Conservation (phyloP, 345 rosid genomes). For the Capsella bursapastoris region DNA sequence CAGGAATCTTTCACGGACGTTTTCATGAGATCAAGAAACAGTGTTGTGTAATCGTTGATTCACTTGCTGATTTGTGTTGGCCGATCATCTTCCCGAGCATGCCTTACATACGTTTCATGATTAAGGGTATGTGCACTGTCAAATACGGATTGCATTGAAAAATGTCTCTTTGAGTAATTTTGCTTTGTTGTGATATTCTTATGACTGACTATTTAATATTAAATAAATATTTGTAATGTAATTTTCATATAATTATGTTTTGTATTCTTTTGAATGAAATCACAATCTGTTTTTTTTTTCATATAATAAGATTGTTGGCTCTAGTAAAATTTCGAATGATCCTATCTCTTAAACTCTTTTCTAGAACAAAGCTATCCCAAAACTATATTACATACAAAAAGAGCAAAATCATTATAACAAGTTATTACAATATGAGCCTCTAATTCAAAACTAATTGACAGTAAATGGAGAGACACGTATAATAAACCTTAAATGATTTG, state of each 20-base stretch:
- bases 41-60: not conserved
- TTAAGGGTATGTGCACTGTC: not conserved
- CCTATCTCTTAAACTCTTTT: not conserved
- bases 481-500: no score
- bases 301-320: not conserved
- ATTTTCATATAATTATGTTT: not conserved
- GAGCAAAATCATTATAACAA: not conserved
- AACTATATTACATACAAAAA: not conserved
- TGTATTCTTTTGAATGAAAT: not conserved
- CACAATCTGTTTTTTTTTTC: not conserved
- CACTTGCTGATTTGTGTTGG: constrained; percentile 16
- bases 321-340: not conserved
- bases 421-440: no score
- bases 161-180: not conserved
- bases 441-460: no score
- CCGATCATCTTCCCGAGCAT: not conserved
- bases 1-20: not conserved
- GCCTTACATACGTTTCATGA: constrained; percentile 17
- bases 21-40: constrained; percentile 11
- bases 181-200: no score
- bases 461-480: no score
- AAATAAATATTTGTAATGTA: no score
- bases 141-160: not conserved
- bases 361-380: not conserved
- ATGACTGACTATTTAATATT: no score